Percentiles rank a stretch among this genome's conserved stretches.
phyloP scores from a whole-genome alignment of 148 eudicot genomes.

The Silene uniflora region DNA sequence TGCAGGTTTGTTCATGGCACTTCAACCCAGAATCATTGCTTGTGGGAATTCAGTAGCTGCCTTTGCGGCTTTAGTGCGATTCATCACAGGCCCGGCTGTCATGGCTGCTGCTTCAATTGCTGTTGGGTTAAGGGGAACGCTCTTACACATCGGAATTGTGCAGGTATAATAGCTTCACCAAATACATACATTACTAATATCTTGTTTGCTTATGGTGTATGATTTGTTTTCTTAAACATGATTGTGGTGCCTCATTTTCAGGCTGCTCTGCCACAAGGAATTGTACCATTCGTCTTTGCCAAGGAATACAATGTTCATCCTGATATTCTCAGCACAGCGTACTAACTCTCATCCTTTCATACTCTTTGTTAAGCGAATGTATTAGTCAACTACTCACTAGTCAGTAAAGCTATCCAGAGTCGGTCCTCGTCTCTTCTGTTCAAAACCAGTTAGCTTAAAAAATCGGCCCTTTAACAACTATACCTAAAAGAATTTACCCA shows the following conservation, averaged over 20 bases:
- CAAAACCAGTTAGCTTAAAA: no score
- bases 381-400: no score
- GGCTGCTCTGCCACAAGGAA: conserved; percentile 39
- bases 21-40: conserved; percentile 71
- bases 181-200: not conserved
- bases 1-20: conserved; percentile 87
- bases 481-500: no score
- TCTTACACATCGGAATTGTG: conserved; percentile 66
- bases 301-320: conserved; percentile 39
- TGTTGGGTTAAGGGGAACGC: conserved; percentile 60
- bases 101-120: conserved; percentile 79
- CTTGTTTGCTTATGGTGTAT: not conserved
- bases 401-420: no score
- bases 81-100: conserved; percentile 72
- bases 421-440: no score
- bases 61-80: conserved; percentile 60
- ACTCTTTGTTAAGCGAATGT: not conserved
- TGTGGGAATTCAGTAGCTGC: conserved; percentile 73
- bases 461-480: no score
- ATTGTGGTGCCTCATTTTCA: not conserved
- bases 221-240: not conserved
- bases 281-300: conserved; percentile 35
- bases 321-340: conserved; percentile 39
- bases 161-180: conserved; percentile 36
- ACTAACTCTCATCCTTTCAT: conserved; percentile 5